These are phyloP conservation scores for Cucurbita ficifolia DNA, from an alignment of 306 rosid genomes.

Conservation along the genomic window DNA sequence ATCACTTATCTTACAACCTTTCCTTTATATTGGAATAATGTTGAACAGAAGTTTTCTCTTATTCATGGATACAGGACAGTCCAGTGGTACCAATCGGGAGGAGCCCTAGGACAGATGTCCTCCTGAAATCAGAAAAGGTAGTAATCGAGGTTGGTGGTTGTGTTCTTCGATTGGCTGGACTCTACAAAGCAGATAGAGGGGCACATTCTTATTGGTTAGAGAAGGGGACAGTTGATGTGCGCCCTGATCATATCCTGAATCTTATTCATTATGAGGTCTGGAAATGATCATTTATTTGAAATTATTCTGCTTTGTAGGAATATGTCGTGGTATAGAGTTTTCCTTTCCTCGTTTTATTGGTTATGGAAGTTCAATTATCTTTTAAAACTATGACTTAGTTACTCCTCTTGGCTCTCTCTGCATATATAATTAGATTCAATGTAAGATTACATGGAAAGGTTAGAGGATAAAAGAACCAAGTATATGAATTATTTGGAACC, in stretches of 20 bases:
- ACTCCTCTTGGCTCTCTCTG: not conserved
- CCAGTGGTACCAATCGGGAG: constrained; percentile 81
- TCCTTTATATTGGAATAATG: not conserved
- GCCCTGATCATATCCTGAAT: constrained; percentile 82
- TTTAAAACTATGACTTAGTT: not conserved
- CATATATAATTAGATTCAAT: not conserved
- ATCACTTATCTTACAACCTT: constrained; percentile 10
- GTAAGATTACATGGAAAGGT: not conserved
- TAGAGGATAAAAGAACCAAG: not conserved
- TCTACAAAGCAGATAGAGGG: constrained; percentile 83
- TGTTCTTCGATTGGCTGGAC: constrained; percentile 75
- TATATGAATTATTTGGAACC: not conserved
- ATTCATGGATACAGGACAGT: constrained; percentile 42
- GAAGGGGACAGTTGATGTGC: constrained; percentile 61
- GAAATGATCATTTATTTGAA: constrained; percentile 11
- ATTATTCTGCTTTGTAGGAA: not conserved
- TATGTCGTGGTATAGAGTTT: not conserved
- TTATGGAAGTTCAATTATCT: not conserved
- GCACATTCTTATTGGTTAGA: constrained; percentile 75
- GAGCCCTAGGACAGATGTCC: constrained; percentile 76
- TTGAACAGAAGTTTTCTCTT: constrained; percentile 1
- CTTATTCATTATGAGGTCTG: constrained; percentile 91
- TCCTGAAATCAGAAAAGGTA: constrained; percentile 62
- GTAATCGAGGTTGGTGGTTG: constrained; percentile 73
- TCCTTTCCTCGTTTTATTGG: not conserved